A percentile compares a stretch with the other conserved stretches of the same genome.
Conservation (phyloP, 805 yeast genomes). For the Metschnikowia borealis region DNA sequence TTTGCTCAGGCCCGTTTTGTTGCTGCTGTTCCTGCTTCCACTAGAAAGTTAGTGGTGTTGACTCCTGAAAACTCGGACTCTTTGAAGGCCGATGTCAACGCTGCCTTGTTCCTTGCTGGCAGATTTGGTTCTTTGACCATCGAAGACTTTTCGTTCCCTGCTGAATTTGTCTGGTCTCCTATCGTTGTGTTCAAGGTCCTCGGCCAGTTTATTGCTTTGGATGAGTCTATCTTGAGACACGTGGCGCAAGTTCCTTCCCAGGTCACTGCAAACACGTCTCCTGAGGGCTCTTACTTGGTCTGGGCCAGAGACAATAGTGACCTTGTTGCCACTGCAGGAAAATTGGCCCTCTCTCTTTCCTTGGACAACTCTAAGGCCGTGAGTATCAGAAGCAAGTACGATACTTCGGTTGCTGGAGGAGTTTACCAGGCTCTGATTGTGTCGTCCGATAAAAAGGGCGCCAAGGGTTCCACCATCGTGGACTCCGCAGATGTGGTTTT, state of each 20-base stretch:
- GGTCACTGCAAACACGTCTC: slow-evolving; percentile 39
- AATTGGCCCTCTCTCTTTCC: slow-evolving; percentile 66
- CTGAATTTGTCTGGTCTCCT: slow-evolving; percentile 54
- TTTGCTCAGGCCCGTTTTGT: slow-evolving; percentile 64
- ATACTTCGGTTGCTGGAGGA: slow-evolving; percentile 73
- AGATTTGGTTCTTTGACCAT: slow-evolving; percentile 37
- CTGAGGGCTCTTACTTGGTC: slow-evolving; percentile 46
- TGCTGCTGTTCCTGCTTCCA: slow-evolving; percentile 51
- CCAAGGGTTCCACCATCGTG: slow-evolving; percentile 24
- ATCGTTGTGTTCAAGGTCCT: slow-evolving; percentile 48
- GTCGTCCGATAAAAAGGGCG: slow-evolving; percentile 18
- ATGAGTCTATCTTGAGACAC: slow-evolving; percentile 23
- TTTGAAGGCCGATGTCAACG: slow-evolving; percentile 68
- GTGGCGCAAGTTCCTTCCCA: slow-evolving; percentile 14
- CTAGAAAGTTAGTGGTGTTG: slow-evolving; percentile 62
- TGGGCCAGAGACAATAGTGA: slow-evolving; percentile 68
- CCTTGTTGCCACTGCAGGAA: slow-evolving; percentile 53
- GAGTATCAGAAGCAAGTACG: slow-evolving; percentile 60
- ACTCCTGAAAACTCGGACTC: slow-evolving; percentile 48
- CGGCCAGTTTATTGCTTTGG: slow-evolving; percentile 36
- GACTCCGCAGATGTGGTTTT: slow-evolving; percentile 62
- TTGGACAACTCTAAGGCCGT: slow-evolving; percentile 52
- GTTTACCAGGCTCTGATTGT: slow-evolving; percentile 63
- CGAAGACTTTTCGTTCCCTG: slow-evolving; percentile 50
- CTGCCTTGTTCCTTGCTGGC: slow-evolving; percentile 58